A percentile compares a stretch with the other conserved stretches of the same genome.
These are phyloP conservation scores for Collybia nuda DNA, from an alignment of 768 basidiomycete genomes.

Conservation along the genomic window DNA sequence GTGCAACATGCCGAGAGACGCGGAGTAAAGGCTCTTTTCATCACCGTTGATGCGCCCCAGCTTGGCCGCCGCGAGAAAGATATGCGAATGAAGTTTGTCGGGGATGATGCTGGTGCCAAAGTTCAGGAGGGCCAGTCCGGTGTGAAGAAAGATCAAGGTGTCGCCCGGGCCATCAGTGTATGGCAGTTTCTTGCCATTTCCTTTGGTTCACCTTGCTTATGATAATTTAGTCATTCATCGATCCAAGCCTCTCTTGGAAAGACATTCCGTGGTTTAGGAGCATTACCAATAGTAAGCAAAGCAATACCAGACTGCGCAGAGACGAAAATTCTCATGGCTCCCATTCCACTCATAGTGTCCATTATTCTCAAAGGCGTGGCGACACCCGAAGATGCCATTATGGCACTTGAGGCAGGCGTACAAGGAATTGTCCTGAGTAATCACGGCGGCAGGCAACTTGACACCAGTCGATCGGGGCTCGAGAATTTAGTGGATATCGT, in stretches of 20 bases:
- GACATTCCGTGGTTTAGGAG: conserved; percentile 79
- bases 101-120: conserved; percentile 41
- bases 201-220: not conserved
- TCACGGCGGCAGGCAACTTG: conserved; percentile 60
- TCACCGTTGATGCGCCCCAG: conserved; percentile 96
- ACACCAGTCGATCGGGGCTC: conserved; percentile 64
- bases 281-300: conserved; percentile 61
- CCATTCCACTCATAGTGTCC: conserved; percentile 44
- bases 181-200: conserved; percentile 18
- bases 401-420: conserved; percentile 18
- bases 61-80: conserved; percentile 91
- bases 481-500: conserved; percentile 72
- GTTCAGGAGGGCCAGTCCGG: conserved; percentile 35
- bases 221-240: conserved; percentile 77
- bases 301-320: conserved; percentile 10
- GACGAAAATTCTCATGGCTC: not conserved
- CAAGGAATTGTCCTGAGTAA: conserved; percentile 55
- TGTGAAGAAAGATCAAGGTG: conserved; percentile 65
- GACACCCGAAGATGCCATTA: conserved; percentile 48
- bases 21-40: conserved; percentile 90
- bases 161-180: conserved; percentile 88
- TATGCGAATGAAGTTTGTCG: conserved; percentile 93
- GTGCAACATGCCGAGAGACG: conserved; percentile 87
- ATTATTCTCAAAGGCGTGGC: conserved; percentile 70
- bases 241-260: conserved; percentile 82